Conservation (phyloP, 1,284 basidiomycete species). For the Sporisorium graminicola region DNA sequence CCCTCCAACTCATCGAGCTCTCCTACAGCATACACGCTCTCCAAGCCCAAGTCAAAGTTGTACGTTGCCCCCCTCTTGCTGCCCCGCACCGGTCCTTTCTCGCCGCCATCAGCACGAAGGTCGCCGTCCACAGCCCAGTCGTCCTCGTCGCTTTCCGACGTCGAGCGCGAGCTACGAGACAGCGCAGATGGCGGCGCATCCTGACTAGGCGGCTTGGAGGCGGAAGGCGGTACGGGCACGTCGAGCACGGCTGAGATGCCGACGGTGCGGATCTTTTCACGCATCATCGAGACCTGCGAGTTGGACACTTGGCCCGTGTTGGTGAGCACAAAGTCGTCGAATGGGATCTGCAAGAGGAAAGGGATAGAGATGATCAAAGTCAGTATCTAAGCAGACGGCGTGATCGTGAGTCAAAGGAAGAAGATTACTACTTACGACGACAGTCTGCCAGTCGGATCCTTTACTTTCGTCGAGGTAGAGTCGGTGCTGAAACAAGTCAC, state of each 20-base stretch:
- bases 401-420: background rate
- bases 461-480: slow-evolving; percentile 80
- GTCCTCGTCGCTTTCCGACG: slow-evolving; percentile 10
- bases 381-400: background rate
- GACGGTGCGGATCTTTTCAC: slow-evolving; percentile 80
- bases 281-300: slow-evolving; percentile 78
- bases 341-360: slow-evolving; percentile 77
- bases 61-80: slow-evolving; percentile 56
- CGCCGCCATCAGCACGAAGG: slow-evolving; percentile 4
- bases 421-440: slow-evolving; percentile 76
- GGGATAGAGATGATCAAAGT: background rate
- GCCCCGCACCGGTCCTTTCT: slow-evolving; percentile 29
- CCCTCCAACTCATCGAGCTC: slow-evolving; percentile 54
- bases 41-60: slow-evolving; percentile 72
- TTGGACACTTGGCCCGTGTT: slow-evolving; percentile 81
- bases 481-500: slow-evolving; percentile 88
- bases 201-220: slow-evolving; percentile 33
- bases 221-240: slow-evolving; percentile 46
- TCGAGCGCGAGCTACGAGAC: slow-evolving; percentile 12
- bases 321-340: slow-evolving; percentile 83
- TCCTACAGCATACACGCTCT: slow-evolving; percentile 66
- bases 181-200: slow-evolving; percentile 37
- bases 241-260: slow-evolving; percentile 77
- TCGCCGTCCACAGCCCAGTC: slow-evolving; percentile 46
- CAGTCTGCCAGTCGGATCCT: slow-evolving; percentile 81